Conservation (phyloP, 176 grass and related monocot genomes). For the Avena insularis region DNA sequence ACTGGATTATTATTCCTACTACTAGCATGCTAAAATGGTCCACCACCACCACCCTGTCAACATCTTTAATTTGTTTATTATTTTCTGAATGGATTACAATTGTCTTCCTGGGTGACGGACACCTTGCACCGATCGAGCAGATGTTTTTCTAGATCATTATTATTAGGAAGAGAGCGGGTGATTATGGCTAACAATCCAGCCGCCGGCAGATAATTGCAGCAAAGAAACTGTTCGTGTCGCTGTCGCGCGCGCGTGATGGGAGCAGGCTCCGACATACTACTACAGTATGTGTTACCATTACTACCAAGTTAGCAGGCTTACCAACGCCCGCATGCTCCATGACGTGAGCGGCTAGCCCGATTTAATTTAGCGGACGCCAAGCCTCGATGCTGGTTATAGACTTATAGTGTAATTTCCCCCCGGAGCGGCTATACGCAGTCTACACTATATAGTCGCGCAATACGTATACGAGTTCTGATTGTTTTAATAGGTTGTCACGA, state of each 20-base stretch:
- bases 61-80: not conserved
- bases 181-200: too few relatives aligned
- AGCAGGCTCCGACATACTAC: too few relatives aligned
- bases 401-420: not conserved
- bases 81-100: not conserved
- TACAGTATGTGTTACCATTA: too few relatives aligned
- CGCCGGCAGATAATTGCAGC: too few relatives aligned
- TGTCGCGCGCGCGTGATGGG: not conserved
- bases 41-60: not conserved
- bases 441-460: not conserved
- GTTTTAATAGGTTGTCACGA: not conserved
- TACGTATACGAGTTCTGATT: too few relatives aligned
- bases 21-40: slow-evolving; percentile 4
- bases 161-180: too few relatives aligned
- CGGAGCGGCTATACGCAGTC: not conserved
- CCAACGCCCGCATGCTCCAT: not conserved
- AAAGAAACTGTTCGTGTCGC: not conserved
- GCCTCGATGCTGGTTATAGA: slow-evolving; percentile 6
- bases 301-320: too few relatives aligned
- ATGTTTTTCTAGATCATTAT: not conserved
- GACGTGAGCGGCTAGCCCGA: not conserved
- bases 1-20: not conserved
- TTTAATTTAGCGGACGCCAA: not conserved
- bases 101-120: not conserved
- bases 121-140: not conserved